phyloP scores from a whole-genome alignment of 192 early-diverging fungal species.

The Coemansia sp. region DNA sequence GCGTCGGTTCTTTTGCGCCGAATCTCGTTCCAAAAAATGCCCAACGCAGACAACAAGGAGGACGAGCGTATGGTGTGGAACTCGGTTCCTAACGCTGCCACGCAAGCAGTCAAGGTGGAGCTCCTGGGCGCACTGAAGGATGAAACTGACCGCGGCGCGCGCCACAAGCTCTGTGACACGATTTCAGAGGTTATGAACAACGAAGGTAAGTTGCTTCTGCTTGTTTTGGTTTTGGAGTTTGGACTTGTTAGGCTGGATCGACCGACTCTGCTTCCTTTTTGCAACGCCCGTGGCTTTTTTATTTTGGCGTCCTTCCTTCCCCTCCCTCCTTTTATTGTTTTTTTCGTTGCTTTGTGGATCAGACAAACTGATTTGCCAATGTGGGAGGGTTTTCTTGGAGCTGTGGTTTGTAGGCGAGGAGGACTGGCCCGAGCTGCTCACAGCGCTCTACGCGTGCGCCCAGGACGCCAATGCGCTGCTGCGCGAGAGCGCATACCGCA shows the following conservation, averaged over 20 bases:
- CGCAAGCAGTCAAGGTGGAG: slow-evolving; percentile 70
- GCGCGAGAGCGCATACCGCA: slow-evolving; percentile 87
- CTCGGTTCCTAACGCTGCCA: slow-evolving; percentile 64
- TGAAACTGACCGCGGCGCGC: slow-evolving; percentile 72
- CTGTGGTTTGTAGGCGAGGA: slow-evolving; percentile 16
- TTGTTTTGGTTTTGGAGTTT: background rate
- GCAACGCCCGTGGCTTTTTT: background rate
- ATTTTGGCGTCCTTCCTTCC: background rate
- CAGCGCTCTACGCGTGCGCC: slow-evolving; percentile 79
- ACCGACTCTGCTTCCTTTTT: background rate
- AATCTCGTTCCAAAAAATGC: slow-evolving; percentile 57
- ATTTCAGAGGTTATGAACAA: slow-evolving; percentile 84
- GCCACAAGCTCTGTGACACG: slow-evolving; percentile 94
- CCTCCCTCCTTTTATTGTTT: background rate
- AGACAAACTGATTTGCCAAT: background rate
- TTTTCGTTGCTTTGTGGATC: background rate
- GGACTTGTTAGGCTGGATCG: background rate
- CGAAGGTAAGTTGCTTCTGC: slow-evolving; percentile 38
- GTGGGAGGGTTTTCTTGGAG: no score
- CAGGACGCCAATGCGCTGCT: slow-evolving; percentile 74
- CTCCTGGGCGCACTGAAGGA: slow-evolving; percentile 78
- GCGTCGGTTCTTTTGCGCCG: slow-evolving; percentile 72
- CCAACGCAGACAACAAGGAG: slow-evolving; percentile 48
- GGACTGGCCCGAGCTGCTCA: slow-evolving; percentile 80
- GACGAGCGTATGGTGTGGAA: slow-evolving; percentile 73